phyloP scores from a whole-genome alignment of 2,329 filamentous ascomycete species.

The Cucurbitaria berberidis region DNA sequence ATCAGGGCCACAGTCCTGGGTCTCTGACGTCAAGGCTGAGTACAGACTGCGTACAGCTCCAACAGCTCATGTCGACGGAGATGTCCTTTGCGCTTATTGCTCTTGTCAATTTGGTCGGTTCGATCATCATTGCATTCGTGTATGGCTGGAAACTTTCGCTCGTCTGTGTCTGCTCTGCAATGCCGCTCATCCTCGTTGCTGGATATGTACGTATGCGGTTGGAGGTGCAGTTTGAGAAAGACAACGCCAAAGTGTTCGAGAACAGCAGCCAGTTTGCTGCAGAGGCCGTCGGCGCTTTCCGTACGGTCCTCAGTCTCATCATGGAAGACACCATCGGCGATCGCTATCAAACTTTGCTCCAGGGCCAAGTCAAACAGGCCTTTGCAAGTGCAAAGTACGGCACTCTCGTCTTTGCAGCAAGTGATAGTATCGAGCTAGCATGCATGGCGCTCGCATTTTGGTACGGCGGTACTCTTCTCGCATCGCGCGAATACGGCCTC shows the following conservation, averaged over 20 bases:
- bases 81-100: constrained; percentile 66
- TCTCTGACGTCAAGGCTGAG: constrained; percentile 64
- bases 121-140: constrained; percentile 69
- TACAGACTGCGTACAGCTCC: constrained; percentile 64
- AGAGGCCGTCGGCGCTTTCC: constrained; percentile 75
- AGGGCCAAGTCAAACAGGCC: constrained; percentile 64
- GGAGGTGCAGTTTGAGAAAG: constrained; percentile 71
- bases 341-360: constrained; percentile 66
- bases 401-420: constrained; percentile 71
- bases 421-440: constrained; percentile 69
- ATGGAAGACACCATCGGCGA: constrained; percentile 70
- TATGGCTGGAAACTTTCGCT: constrained; percentile 80
- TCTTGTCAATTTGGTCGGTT: constrained; percentile 69
- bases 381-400: constrained; percentile 67
- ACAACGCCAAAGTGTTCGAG: constrained; percentile 71
- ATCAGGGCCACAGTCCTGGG: constrained; percentile 65
- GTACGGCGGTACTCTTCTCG: constrained; percentile 52
- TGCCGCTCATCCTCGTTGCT: constrained; percentile 58
- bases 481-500: constrained; percentile 55
- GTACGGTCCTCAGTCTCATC: constrained; percentile 73
- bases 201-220: constrained; percentile 60
- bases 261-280: constrained; percentile 77
- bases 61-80: constrained; percentile 68
- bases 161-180: constrained; percentile 66
- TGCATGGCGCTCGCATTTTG: constrained; percentile 68